Conservation (phyloP, 495 filamentous ascomycete species). For the Schizothecium vesticola region DNA sequence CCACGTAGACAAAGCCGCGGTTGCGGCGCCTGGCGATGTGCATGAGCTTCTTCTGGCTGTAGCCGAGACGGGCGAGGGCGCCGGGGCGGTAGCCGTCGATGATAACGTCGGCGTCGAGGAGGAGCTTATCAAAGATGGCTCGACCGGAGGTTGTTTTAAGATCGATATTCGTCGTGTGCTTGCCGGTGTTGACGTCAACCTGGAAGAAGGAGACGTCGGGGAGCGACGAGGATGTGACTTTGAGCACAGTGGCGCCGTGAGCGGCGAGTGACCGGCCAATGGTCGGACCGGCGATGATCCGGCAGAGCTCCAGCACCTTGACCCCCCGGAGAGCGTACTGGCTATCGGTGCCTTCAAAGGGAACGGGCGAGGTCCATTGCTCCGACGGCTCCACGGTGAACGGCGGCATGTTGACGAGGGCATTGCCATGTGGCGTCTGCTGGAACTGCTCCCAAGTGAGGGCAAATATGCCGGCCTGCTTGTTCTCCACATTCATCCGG, state of each 20-base stretch:
- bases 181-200: slow-evolving; percentile 72
- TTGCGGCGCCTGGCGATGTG: slow-evolving; percentile 46
- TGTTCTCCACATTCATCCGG: slow-evolving; percentile 52
- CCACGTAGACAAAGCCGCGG: slow-evolving; percentile 63
- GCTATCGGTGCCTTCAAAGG: slow-evolving; percentile 40
- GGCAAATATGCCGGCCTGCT: slow-evolving; percentile 63
- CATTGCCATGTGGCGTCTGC: slow-evolving; percentile 53
- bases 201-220: slow-evolving; percentile 77
- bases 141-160: slow-evolving; percentile 50
- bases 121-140: slow-evolving; percentile 51
- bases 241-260: slow-evolving; percentile 64
- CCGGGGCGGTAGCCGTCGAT: slow-evolving; percentile 68
- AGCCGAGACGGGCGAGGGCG: slow-evolving; percentile 60
- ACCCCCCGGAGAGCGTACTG: slow-evolving; percentile 48
- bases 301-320: slow-evolving; percentile 64
- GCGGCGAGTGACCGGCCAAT: slow-evolving; percentile 61
- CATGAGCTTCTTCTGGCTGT: slow-evolving; percentile 49
- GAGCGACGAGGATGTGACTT: slow-evolving; percentile 62
- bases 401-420: slow-evolving; percentile 19
- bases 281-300: slow-evolving; percentile 57
- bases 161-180: slow-evolving; percentile 50
- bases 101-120: slow-evolving; percentile 54
- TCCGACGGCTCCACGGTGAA: slow-evolving; percentile 19
- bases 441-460: slow-evolving; percentile 62
- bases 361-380: slow-evolving; percentile 38